These are phyloP conservation scores for Pinus tabuliformis DNA, from an alignment of 75 land plant genomes.

Conservation along the genomic window DNA sequence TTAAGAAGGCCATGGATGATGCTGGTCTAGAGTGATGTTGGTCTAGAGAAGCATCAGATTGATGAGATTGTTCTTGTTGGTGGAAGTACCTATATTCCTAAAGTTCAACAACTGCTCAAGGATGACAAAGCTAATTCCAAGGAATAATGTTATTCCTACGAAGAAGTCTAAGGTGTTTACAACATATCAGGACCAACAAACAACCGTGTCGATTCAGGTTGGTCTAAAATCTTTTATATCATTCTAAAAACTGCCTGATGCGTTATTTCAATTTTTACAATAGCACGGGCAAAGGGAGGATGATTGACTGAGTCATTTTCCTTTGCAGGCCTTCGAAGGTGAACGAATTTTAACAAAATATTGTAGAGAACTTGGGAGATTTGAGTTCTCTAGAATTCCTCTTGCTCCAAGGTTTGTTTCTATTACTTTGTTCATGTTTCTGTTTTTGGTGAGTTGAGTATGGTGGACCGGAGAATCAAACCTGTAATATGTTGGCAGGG, in stretches of 20 bases:
- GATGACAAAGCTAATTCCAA: too few species aligned
- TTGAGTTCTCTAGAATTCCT: slow-evolving; percentile 59
- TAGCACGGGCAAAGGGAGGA: not conserved
- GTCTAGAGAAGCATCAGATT: too few species aligned
- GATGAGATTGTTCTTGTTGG: too few species aligned
- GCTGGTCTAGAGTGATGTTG: too few species aligned
- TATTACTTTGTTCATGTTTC: not conserved
- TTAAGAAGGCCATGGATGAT: too few species aligned
- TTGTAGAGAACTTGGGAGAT: slow-evolving; percentile 51
- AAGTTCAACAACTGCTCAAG: too few species aligned
- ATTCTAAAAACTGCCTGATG: not conserved
- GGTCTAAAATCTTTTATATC: too few species aligned
- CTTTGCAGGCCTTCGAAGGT: slow-evolving; percentile 62
- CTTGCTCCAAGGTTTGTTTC: slow-evolving; percentile 45
- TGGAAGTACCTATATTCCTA: too few species aligned
- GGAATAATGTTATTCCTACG: too few species aligned
- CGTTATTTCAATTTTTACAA: not conserved
- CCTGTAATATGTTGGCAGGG: slow-evolving; percentile 11
- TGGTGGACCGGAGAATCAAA: not conserved
- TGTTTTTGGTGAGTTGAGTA: not conserved
- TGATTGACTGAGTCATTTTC: not conserved
- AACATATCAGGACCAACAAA: too few species aligned
- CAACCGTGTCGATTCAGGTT: too few species aligned
- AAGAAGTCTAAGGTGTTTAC: too few species aligned
- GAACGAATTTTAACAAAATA: slow-evolving; percentile 66